Evolutionary conservation across 2,329 filamentous ascomycete genomes (phyloP).

Genomic region (Myriosclerotinia duriaeana): DNA sequence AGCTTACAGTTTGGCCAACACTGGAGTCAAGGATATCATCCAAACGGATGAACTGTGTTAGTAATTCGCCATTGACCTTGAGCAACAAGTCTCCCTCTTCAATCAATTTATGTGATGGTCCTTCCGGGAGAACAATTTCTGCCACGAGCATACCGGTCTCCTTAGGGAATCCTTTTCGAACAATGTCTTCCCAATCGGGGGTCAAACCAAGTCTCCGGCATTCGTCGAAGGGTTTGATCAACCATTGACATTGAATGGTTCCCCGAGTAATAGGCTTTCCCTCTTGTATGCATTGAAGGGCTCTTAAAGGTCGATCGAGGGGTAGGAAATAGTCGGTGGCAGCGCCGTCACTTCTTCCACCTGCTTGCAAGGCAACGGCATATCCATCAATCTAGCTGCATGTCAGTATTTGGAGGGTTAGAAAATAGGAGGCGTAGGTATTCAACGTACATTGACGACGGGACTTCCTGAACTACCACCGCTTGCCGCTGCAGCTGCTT

Average conservation of each 20-base stretch:
- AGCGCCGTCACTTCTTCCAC: conserved; percentile 88
- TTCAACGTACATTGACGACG: conserved; percentile 66
- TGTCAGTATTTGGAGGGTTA: neutral
- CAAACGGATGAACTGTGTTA: conserved; percentile 88
- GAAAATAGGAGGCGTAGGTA: too few relatives aligned
- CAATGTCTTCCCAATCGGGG: conserved; percentile 79
- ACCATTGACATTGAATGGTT: conserved; percentile 97
- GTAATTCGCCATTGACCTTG: conserved; percentile 87
- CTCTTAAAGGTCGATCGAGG: conserved; percentile 83
- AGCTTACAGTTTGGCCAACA: conserved; percentile 73
- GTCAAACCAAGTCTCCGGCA: conserved; percentile 85
- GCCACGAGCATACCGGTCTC: conserved; percentile 97
- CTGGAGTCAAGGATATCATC: conserved; percentile 90
- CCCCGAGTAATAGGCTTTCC: conserved; percentile 77
- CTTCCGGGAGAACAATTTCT: conserved; percentile 89
- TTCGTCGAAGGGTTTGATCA: conserved; percentile 96
- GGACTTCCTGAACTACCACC: conserved; percentile 98
- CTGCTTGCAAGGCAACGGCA: conserved; percentile 89
- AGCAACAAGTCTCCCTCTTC: conserved; percentile 93
- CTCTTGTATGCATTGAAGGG: conserved; percentile 79
- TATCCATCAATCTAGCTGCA: conserved; percentile 67
- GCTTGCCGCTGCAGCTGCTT: conserved; percentile 93
- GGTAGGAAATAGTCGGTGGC: conserved; percentile 98
- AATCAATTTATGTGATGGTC: conserved; percentile 81
- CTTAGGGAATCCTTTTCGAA: conserved; percentile 80